Evolutionary conservation across 2,329 filamentous ascomycete species (phyloP), one percentile per base, ranked within the genome.

Genomic region (Metarhizium guizhouense): DNA sequence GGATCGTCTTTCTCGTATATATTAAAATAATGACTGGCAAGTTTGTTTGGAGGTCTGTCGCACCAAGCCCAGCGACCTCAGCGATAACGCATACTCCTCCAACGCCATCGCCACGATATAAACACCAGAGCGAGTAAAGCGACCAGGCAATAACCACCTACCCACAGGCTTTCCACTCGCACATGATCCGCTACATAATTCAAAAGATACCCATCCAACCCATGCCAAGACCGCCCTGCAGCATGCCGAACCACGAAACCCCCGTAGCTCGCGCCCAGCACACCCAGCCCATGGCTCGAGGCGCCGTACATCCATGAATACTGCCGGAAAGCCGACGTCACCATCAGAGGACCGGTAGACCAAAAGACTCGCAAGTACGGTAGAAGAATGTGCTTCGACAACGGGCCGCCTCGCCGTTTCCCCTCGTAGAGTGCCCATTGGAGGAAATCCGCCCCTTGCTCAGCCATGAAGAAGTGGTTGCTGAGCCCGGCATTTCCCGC

Each of bases 391-490:
- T 57, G 54, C 2, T 43, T 54, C 10, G 61, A 57, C 0, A 47
- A 16, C 6, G 59, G 10, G 5, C 54, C 57, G 4, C 57, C 59
- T 38, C 62, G 57, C 10, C 60, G 58, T 25, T 64, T 62, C 7
- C 61, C 61, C 32, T 64, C 62, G 45, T 57, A 54, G 2, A 64
- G 55, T 3, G 60, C 52, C 60, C 59, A 62, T n/a, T 55, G 52
- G 1, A 65, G 53, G 7, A 65, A 60, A 16, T 57, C 47, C 1
- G 62, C 60, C 0, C 54, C 58, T 2, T 43, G 38, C 20, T 59
- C 50, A 0, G 60, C 63, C 62, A 65, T 62, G 60, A 65, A 62
- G 56, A 64, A 64, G 58, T 65, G 63, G 48, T 64, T 65, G 49
- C 63, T 65, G 14, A 63, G 18, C 0, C 62, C 59, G 8, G 20